Evolutionary conservation across 768 basidiomycete genomes (phyloP).

Genomic region (Mycena leptocephala): DNA sequence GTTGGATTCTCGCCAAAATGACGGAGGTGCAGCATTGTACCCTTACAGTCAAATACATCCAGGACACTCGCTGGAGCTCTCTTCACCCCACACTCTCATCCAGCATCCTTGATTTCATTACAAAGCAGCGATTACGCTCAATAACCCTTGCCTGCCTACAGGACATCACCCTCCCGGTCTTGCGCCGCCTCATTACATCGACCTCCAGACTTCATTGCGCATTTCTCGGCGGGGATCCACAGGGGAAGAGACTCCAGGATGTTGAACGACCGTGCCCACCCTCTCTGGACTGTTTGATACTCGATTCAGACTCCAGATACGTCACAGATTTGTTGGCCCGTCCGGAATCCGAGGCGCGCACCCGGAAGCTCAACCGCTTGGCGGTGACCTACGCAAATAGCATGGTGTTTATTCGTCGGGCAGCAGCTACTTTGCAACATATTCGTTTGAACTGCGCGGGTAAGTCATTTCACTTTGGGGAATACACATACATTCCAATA

Average conservation of each 20-base stretch:
- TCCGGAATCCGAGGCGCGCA: background rate
- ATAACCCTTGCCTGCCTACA: background rate
- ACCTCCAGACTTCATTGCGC: background rate
- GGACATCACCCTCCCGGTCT: background rate
- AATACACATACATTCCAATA: background rate
- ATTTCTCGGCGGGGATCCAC: background rate
- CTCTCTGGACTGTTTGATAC: background rate
- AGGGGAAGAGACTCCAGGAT: background rate
- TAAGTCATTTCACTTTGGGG: background rate
- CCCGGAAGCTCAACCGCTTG: background rate
- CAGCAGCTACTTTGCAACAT: background rate
- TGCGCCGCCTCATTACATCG: constrained; percentile 1
- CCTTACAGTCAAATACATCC: background rate
- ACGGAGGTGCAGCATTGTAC: background rate
- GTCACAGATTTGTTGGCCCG: constrained; percentile 4
- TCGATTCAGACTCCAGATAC: background rate
- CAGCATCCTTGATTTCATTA: background rate
- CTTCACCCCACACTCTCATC: background rate
- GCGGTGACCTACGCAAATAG: background rate
- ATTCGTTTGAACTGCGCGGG: background rate
- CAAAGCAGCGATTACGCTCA: background rate
- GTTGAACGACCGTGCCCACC: background rate
- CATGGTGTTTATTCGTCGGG: constrained; percentile 1
- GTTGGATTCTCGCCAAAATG: background rate
- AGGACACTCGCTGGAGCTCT: constrained; percentile 1